Base-by-base conservation (phyloP, 768 basidiomycete genomes). In the Arthromyces matolae region DNA sequence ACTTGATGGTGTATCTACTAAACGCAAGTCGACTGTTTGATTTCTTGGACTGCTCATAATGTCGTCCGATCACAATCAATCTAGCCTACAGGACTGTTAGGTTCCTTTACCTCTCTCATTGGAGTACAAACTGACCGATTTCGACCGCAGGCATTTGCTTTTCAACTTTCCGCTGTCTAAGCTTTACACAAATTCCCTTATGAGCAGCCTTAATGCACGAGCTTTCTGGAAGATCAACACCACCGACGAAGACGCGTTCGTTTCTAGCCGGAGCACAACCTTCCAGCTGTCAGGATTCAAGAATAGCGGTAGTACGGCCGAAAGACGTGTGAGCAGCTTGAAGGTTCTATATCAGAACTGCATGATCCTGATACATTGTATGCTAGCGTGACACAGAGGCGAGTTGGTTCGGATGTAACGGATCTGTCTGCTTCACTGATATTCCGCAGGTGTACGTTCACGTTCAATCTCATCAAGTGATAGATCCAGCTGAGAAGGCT, bases 131-230 rank as follows among this genome's bases (percentile, higher is more conserved):
- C 14, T 37, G 6, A 46, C 20, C 7, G 25, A 16, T 18, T 33
- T 25, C n/a, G n/a, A n/a, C 22, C 25, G 8, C 49, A 71, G 70
- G 29, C 67, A 73, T 53, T 57, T 73, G 3, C 56, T 66, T 12
- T 69, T 71, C 58, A 69, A 67, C 56, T 62, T 71, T 38, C 63
- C 64, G 6, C 64, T 72, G 13, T 64, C 68, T 33, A 73, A 72
- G 54, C 58, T 75, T 8, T 71, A 71, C 53, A 68, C 69, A 18
- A 73, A 71, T 57, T 67, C 67, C 1, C 58, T 72, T 24, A 63
- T 75, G 66, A 71, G 71, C 37, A 69, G 56, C 28, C 53, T 71
- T 42, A 70, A 71, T 38, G 60, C 64, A 8, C 54, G 67, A 18
- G 56, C 55, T 34, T 63, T 64, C 24, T 70, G 67, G 69, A 54